phyloP scores from a whole-genome alignment of 495 filamentous ascomycete species.

The Apiosordaria backusii region DNA sequence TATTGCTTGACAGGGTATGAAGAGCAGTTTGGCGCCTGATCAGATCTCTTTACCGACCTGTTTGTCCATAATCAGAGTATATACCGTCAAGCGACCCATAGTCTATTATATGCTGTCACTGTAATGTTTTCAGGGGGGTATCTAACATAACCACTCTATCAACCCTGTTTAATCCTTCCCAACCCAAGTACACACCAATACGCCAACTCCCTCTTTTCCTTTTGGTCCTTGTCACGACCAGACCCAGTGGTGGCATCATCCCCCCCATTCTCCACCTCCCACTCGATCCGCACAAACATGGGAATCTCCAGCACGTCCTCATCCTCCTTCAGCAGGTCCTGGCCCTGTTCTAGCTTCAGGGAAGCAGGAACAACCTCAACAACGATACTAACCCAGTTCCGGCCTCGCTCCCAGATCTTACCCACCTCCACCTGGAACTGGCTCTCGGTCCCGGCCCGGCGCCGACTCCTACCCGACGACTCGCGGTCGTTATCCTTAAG shows the following conservation, averaged over 20 bases:
- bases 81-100: not conserved
- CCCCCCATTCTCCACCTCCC: constrained; percentile 73
- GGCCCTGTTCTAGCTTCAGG: constrained; percentile 28
- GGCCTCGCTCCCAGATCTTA: constrained; percentile 88
- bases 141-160: not conserved
- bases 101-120: not conserved
- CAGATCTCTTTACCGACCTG: not conserved
- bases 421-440: constrained; percentile 75
- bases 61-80: not conserved
- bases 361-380: constrained; percentile 81
- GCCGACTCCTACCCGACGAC: constrained; percentile 33
- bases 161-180: constrained; percentile 61
- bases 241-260: constrained; percentile 56
- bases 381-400: constrained; percentile 93
- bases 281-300: constrained; percentile 87
- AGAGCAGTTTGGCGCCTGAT: constrained; percentile 38
- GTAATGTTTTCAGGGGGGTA: not conserved
- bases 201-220: constrained; percentile 69
- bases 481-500: constrained; percentile 46
- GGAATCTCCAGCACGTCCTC: constrained; percentile 95
- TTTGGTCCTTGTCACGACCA: constrained; percentile 41
- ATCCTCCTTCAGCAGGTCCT: constrained; percentile 54
- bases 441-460: constrained; percentile 38
- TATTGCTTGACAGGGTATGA: constrained; percentile 48
- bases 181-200: constrained; percentile 94